Evolutionary conservation across 208 protist genomes (phyloP).

Genomic region (Leishmania aethiopica): DNA sequence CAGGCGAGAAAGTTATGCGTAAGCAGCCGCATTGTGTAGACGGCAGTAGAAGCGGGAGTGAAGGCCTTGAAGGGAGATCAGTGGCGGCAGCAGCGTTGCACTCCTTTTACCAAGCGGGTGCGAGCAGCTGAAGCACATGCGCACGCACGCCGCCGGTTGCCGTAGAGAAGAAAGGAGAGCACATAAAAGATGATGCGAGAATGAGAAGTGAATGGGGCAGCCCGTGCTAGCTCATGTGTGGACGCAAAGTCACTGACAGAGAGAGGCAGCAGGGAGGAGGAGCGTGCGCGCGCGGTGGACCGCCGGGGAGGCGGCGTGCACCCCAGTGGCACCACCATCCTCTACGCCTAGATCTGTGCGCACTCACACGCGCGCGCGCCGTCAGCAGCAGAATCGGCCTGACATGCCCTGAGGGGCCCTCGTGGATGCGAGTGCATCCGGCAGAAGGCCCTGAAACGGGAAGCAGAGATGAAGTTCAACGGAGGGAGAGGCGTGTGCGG

Average conservation of each 20-base stretch:
- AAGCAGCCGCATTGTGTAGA: conserved; percentile 69
- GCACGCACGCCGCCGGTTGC: not conserved
- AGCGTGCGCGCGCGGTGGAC: not conserved
- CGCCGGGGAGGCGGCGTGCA: not conserved
- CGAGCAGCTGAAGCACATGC: not conserved
- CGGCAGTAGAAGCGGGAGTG: not conserved
- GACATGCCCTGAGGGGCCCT: not conserved
- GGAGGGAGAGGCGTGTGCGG: not conserved
- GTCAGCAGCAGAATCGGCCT: not conserved
- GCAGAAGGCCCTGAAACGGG: not conserved
- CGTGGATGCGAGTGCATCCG: not conserved
- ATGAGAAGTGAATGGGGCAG: not conserved
- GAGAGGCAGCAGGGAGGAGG: not conserved
- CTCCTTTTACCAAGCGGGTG: not conserved
- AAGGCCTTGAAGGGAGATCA: not conserved
- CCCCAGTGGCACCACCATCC: not conserved
- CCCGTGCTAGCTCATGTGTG: not conserved
- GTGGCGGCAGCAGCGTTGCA: not conserved
- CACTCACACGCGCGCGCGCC: not conserved
- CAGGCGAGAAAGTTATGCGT: conserved; percentile 91
- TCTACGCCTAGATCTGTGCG: not conserved
- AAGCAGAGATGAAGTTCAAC: not conserved
- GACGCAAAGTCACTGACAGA: not conserved
- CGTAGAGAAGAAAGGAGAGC: not conserved
- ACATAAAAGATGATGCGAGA: not conserved